A percentile compares a stretch with the other conserved stretches of the same genome.
Evolutionary conservation across 2,329 filamentous ascomycete genomes (phyloP).

Genomic region (Arthrobotrys musiformis): DNA sequence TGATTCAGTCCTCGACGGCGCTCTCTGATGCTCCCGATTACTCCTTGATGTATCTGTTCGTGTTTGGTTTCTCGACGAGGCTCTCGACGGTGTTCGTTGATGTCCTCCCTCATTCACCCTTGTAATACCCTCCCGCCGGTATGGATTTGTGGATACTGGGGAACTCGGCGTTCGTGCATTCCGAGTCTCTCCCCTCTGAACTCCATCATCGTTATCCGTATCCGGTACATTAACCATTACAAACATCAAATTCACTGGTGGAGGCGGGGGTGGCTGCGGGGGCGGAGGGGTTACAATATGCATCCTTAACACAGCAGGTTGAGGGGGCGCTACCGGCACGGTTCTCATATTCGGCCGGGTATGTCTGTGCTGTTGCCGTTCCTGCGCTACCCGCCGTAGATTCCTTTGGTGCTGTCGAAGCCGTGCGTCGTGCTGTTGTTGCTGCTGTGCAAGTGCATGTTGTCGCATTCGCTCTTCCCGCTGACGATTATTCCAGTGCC

Average conservation of each 20-base stretch:
- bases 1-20: constrained; percentile 8
- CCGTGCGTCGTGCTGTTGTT: neutral
- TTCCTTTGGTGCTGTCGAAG: neutral
- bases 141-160: neutral
- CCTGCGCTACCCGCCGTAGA: neutral
- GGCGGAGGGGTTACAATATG: constrained; percentile 17
- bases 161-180: neutral
- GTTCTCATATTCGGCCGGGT: constrained; percentile 17
- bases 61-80: neutral
- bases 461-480: constrained; percentile 6
- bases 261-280: constrained; percentile 18
- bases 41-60: neutral
- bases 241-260: constrained; percentile 23
- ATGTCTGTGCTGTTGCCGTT: constrained; percentile 3
- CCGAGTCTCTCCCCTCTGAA: neutral
- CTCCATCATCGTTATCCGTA: neutral
- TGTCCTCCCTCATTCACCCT: constrained; percentile 10
- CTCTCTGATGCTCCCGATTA: neutral
- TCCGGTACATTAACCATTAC: constrained; percentile 37
- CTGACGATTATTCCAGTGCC: neutral
- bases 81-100: neutral
- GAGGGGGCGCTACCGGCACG: neutral
- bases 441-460: neutral
- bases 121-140: neutral
- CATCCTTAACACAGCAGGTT: constrained; percentile 32